A percentile compares a stretch with the other conserved stretches of the same genome.
Evolutionary conservation across 202 grass and related monocot species (phyloP).

Genomic region (Eragrostis tef): DNA sequence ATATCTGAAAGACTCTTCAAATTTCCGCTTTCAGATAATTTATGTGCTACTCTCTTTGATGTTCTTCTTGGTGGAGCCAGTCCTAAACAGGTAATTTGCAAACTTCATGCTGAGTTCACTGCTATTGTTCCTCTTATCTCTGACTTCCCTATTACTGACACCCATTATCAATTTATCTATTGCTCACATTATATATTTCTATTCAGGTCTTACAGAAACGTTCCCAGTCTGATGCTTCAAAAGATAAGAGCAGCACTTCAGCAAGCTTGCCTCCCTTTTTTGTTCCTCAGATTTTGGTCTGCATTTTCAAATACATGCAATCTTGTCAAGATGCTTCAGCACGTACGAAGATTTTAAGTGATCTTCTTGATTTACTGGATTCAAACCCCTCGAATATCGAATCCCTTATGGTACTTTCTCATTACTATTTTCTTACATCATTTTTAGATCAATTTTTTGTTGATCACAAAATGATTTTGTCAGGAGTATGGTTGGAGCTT

Average conservation of each 20-base stretch:
- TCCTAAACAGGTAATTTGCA: constrained; percentile 86
- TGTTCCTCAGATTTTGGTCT: constrained; percentile 94
- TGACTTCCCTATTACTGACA: constrained; percentile 4
- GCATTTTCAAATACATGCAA: constrained; percentile 89
- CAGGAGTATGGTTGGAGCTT: constrained; percentile 91
- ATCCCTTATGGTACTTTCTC: constrained; percentile 76
- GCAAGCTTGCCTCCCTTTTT: constrained; percentile 70
- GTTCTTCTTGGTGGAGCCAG: constrained; percentile 98
- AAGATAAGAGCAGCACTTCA: constrained; percentile 60
- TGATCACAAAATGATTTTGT: constrained; percentile 48
- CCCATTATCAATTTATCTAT: constrained; percentile 15
- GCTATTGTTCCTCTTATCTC: constrained; percentile 27
- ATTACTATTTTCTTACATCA: constrained; percentile 26
- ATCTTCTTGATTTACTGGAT: constrained; percentile 85
- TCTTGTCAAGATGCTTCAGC: constrained; percentile 82
- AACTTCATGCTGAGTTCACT: constrained; percentile 39
- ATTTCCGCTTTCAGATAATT: constrained; percentile 87
- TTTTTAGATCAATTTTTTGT: constrained; percentile 26
- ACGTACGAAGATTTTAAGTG: constrained; percentile 79
- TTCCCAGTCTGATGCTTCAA: constrained; percentile 58
- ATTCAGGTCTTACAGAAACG: constrained; percentile 89
- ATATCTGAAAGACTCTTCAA: constrained; percentile 86
- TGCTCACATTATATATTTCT: constrained; percentile 46
- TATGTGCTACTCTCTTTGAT: constrained; percentile 90
- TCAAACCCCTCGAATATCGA: constrained; percentile 91